phyloP scores from a whole-genome alignment of 306 rosid genomes.

The Malus fusca region DNA sequence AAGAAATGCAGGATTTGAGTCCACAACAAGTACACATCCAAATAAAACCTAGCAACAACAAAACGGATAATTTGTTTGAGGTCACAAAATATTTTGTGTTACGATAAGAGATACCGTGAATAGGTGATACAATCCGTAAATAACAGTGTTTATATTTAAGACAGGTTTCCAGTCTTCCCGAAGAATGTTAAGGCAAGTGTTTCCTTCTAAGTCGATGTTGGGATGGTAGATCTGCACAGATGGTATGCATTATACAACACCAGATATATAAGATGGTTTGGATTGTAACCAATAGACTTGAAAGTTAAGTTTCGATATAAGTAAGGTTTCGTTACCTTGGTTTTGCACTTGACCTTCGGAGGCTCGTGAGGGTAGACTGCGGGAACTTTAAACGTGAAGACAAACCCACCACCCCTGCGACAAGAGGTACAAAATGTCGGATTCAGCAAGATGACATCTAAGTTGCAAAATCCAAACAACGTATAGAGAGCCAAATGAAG shows the following conservation, averaged over 20 bases:
- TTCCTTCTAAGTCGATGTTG: constrained; percentile 44
- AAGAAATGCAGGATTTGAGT: not conserved
- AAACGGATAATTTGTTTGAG: no score
- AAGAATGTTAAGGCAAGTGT: constrained; percentile 36
- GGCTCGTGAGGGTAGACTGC: constrained; percentile 39
- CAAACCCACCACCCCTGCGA: constrained; percentile 30
- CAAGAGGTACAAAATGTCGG: not conserved
- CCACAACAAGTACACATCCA: not conserved
- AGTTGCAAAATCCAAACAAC: not conserved
- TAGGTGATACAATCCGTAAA: constrained; percentile 33
- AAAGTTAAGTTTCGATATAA: not conserved
- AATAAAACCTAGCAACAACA: not conserved
- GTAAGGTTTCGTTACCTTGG: constrained; percentile 19
- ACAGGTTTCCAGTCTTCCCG: constrained; percentile 47
- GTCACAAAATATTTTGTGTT: no score
- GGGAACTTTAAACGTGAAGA: constrained; percentile 33
- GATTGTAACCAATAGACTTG: not conserved
- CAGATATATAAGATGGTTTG: not conserved
- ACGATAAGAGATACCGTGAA: constrained; percentile 25
- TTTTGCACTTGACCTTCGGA: constrained; percentile 41
- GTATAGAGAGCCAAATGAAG: not conserved
- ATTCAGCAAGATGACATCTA: not conserved
- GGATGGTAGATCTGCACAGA: constrained; percentile 38
- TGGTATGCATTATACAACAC: not conserved
- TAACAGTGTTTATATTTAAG: constrained; percentile 28